Percentiles rank a stretch among this genome's conserved stretches.
Conservation (phyloP, 1,139 yeast species). For the Geotrichum macrosporum region DNA sequence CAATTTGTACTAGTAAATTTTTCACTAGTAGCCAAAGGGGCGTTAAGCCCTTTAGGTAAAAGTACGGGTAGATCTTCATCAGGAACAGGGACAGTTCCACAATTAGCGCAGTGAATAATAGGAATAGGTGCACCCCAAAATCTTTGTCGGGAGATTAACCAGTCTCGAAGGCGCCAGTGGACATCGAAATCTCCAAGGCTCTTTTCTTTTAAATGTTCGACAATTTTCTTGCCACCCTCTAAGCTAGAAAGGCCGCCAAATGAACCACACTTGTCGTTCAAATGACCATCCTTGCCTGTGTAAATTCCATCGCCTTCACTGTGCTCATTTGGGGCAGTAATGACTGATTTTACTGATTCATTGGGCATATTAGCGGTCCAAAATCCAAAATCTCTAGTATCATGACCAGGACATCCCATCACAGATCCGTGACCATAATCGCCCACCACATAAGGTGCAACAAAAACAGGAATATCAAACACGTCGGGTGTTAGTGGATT, state of each 20-base stretch:
- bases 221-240: constrained; percentile 53
- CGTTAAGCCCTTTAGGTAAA: constrained; percentile 66
- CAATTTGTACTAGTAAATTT: constrained; percentile 73
- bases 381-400: constrained; percentile 71
- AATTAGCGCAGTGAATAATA: constrained; percentile 72
- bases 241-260: constrained; percentile 48
- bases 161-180: constrained; percentile 72
- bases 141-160: constrained; percentile 91
- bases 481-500: constrained; percentile 52
- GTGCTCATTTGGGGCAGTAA: constrained; percentile 38
- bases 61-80: constrained; percentile 76
- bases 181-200: constrained; percentile 48
- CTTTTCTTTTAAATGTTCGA: constrained; percentile 41
- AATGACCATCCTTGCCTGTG: constrained; percentile 49
- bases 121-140: constrained; percentile 99
- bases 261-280: constrained; percentile 50
- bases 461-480: constrained; percentile 64
- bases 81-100: constrained; percentile 92
- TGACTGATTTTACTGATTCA: constrained; percentile 45
- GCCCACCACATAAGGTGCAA: constrained; percentile 84
- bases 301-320: constrained; percentile 41
- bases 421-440: constrained; percentile 89
- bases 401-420: constrained; percentile 98
- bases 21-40: constrained; percentile 61
- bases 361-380: constrained; percentile 63